A percentile compares a stretch with the other conserved stretches of the same genome.
These are phyloP conservation scores for Sporothrix mexicana DNA, from an alignment of 2,329 filamentous ascomycete genomes.

Conservation along the genomic window DNA sequence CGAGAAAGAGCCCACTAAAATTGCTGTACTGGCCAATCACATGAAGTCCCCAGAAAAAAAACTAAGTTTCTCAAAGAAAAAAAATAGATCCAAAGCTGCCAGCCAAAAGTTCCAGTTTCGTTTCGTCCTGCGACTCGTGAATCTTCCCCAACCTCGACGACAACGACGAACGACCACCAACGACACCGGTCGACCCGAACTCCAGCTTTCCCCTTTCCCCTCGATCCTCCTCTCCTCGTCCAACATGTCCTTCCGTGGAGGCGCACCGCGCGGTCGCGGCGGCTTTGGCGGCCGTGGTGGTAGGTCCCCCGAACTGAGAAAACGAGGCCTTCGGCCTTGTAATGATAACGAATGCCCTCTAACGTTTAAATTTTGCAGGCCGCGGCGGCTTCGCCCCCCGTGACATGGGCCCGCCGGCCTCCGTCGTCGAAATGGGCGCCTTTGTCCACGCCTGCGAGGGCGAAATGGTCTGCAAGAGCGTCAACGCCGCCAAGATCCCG, in stretches of 20 bases:
- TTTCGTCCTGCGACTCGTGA: constrained; percentile 1
- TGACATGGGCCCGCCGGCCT: constrained; percentile 67
- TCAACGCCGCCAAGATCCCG: constrained; percentile 86
- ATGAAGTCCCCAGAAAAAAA: not conserved
- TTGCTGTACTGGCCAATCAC: not conserved
- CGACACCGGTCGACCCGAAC: constrained; percentile 8
- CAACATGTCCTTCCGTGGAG: constrained; percentile 66
- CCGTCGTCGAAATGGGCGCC: constrained; percentile 82
- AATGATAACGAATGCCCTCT: constrained; percentile 24
- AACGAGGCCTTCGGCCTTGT: not conserved
- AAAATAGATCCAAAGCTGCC: constrained; percentile 17
- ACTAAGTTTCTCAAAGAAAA: constrained; percentile 23
- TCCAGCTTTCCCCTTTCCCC: not conserved
- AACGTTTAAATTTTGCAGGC: constrained; percentile 41
- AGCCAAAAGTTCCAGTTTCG: constrained; percentile 20
- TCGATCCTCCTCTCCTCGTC: not conserved
- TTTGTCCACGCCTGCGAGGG: constrained; percentile 96
- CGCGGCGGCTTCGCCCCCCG: constrained; percentile 65
- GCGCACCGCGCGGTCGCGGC: constrained; percentile 53
- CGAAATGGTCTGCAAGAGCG: constrained; percentile 96
- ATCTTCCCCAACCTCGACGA: constrained; percentile 16
- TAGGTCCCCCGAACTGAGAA: constrained; percentile 41
- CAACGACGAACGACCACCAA: not conserved
- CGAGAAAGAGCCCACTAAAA: not conserved
- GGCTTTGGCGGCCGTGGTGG: constrained; percentile 58